Percentiles rank a stretch among this genome's conserved stretches.
Conservation (phyloP, 345 rosid genomes). For the Euclidium syriacum region DNA sequence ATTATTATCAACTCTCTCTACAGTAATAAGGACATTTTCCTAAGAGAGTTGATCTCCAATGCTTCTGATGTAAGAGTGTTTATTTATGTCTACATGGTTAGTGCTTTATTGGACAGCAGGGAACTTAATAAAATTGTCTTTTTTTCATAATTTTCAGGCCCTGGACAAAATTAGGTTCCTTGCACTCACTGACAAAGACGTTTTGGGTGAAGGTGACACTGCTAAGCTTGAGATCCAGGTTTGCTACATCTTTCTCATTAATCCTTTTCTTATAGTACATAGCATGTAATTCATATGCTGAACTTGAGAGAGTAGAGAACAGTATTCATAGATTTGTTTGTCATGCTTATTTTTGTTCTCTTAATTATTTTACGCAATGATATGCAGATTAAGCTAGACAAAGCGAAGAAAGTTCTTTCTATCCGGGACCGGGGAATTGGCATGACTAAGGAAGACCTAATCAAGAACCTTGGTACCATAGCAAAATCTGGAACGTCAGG, state of each 20-base stretch:
- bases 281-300: neutral
- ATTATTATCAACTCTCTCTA: conserved; percentile 94
- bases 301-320: neutral
- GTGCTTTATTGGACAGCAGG: neutral
- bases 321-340: neutral
- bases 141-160: conserved; percentile 45
- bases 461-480: conserved; percentile 96
- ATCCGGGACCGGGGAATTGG: conserved; percentile 97
- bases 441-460: conserved; percentile 95
- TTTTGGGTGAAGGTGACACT: conserved; percentile 86
- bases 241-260: conserved; percentile 1
- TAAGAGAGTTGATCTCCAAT: conserved; percentile 94
- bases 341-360: too few species aligned
- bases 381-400: conserved; percentile 88
- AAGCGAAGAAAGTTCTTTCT: conserved; percentile 72
- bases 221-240: conserved; percentile 98
- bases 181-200: conserved; percentile 83
- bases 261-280: neutral
- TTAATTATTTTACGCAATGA: neutral
- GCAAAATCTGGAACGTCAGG: conserved; percentile 99
- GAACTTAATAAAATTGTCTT: conserved; percentile 7
- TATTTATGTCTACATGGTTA: neutral
- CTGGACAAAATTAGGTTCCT: conserved; percentile 95
- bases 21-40: conserved; percentile 96
- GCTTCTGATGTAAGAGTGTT: conserved; percentile 83